Evolutionary conservation across 2,329 filamentous ascomycete species (phyloP), one percentile per base, ranked within the genome.

Genomic region (Ascochyta clinopodiicola): DNA sequence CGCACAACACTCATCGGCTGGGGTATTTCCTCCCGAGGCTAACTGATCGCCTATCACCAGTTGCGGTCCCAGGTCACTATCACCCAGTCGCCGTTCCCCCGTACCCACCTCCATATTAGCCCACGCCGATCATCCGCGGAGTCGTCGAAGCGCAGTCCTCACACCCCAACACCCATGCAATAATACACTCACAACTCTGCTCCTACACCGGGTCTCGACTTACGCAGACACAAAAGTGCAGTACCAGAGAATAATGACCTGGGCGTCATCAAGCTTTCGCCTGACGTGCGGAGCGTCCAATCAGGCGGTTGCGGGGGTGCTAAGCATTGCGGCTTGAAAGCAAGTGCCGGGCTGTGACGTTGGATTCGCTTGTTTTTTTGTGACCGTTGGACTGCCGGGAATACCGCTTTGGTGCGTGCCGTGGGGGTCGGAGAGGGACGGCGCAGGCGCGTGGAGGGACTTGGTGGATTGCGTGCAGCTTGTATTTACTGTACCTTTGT

Each of bases 51-150:
- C 57, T 57, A 56, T 49, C 51, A 55, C 24, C 42, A 45, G 35
- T 53, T 39, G 19, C 40, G 32, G 17, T 48, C 31, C 49, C 34
- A 44, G 32, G 13, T 48, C 24, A 6, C 24, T 46, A 24, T 35
- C 19, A 27, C 27, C 36, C 52, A 45, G 35, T 40, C 29, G 35
- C 25, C 32, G 29, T 42, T 34, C 51, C 52, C 38, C 46, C 42
- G 43, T 50, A 51, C 25, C 60, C 62, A 59, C 56, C 56, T 53
- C 57, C 39, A 48, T 38, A 42, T 36, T 63, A 64, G 58, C 51
- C 49, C 31, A 34, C 56, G 57, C 47, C 51, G 62, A 64, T 62
- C 56, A 29, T 37, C 36, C 17, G 17, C 17, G 17, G 17, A 17
- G 17, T 17, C 17, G 17, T 17, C 17, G 17, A 17, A 17, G 17